Evolutionary conservation across 371 early-diverging fungal genomes (phyloP), one percentile per base, ranked within the genome.

Genomic region (Mortierella sp.): DNA sequence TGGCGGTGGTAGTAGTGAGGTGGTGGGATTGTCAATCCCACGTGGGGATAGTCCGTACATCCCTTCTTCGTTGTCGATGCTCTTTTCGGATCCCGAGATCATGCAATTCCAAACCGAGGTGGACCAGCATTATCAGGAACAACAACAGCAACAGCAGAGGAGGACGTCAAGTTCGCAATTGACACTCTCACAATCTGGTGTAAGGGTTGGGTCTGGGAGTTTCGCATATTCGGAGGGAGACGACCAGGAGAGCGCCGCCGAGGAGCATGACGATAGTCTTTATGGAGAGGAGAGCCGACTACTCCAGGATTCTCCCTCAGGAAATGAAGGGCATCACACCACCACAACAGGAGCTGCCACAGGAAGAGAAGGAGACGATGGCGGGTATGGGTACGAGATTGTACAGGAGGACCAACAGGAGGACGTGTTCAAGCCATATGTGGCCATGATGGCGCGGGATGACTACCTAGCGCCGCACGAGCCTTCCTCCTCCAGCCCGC

Each of bases 391-490:
- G 70, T 84, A 75, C 38, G 84, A 84, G 46, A 27, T 80, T 32
- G 75, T 84, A 32, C 75, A 75, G 71, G 73, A 81, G 7, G 81
- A 79, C 10, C 56, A 55, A 38, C 65, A 63, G 14, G n/a, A 55
- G 7, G 76, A 75, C n/a, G 63, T 56, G 0, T 78, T 78, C 41
- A 78, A 74, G 14, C 78, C 81, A 11, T 78, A 78, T 46, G 78
- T 68, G 70, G 77, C 84, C 1, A 51, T 83, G 49, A 74, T 84
- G 76, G 79, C 79, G 5, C 71, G 81, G 46, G 55, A 70, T 1
- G 84, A 84, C 24, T 84, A 76, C 43, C 63, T 84, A 18, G 84
- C 84, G 0, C 84, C 84, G 11, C 84, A 84, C 70, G 79, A 84
- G 24, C 84, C 84, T 7, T 81, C 84, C 1, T 84, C 84, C 16